These are phyloP conservation scores for Misopates orontium DNA, from an alignment of 257 asterid species.

Conservation along the genomic window DNA sequence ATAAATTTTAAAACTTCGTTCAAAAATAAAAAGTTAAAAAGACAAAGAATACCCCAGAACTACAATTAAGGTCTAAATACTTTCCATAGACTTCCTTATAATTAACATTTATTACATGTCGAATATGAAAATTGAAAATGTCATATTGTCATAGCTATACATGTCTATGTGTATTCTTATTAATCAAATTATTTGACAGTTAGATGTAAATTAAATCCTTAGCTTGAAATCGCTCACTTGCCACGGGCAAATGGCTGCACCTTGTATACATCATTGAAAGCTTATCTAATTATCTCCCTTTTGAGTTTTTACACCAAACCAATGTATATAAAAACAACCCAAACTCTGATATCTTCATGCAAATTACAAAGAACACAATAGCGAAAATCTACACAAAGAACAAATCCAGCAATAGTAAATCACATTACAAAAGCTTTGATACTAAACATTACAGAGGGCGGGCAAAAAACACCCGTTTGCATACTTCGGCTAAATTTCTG, in stretches of 20 bases:
- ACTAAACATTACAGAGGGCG: constrained; percentile 29
- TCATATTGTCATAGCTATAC: too few relatives aligned
- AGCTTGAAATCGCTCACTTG: too few relatives aligned
- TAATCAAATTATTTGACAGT: too few relatives aligned
- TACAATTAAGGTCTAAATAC: too few relatives aligned
- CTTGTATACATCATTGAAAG: constrained; percentile 26
- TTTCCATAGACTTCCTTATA: too few relatives aligned
- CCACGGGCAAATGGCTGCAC: constrained; percentile 20
- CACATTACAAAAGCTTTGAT: constrained; percentile 30
- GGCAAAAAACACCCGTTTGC: constrained; percentile 19
- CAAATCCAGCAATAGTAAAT: constrained; percentile 48
- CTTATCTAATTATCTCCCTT: constrained; percentile 22
- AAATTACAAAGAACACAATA: constrained; percentile 37
- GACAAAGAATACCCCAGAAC: too few relatives aligned
- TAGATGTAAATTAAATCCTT: too few relatives aligned
- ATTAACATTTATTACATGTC: too few relatives aligned
- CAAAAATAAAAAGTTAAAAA: too few relatives aligned
- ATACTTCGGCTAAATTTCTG: constrained; percentile 22
- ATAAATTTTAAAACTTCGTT: too few relatives aligned
- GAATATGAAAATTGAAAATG: too few relatives aligned
- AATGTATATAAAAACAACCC: constrained; percentile 30
- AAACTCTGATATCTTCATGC: constrained; percentile 27
- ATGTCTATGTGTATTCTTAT: too few relatives aligned
- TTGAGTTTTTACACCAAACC: constrained; percentile 34
- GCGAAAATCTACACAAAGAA: constrained; percentile 46